These are phyloP conservation scores for Xerocomus nothofagi DNA, from an alignment of 1,284 basidiomycete genomes.

Conservation along the genomic window DNA sequence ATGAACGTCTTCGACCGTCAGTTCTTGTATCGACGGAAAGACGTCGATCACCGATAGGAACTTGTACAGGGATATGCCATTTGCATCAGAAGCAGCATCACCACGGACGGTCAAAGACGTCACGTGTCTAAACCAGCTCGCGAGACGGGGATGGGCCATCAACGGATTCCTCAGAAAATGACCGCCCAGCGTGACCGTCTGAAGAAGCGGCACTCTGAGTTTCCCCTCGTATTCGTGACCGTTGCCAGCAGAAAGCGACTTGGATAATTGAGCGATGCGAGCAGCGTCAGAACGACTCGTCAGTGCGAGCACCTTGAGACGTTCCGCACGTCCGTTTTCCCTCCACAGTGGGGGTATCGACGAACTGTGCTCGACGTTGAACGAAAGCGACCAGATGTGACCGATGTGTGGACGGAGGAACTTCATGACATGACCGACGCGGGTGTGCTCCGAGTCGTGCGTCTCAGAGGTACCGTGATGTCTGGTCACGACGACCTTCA, in stretches of 20 bases:
- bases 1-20: conserved; percentile 11
- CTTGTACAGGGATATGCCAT: conserved; percentile 4
- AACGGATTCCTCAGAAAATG: conserved; percentile 9
- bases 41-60: conserved; percentile 5
- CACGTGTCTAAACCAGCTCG: conserved; percentile 7
- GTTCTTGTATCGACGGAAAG: conserved; percentile 2
- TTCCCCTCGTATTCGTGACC: conserved; percentile 1
- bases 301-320: conserved; percentile 8
- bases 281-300: conserved; percentile 1
- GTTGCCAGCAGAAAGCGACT: neutral
- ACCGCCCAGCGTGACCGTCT: neutral
- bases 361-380: conserved; percentile 10
- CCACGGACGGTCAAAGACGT: conserved; percentile 13
- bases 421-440: neutral
- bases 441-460: conserved; percentile 5
- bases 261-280: neutral
- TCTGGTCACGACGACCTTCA: conserved; percentile 15
- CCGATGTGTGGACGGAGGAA: conserved; percentile 7
- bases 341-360: conserved; percentile 16
- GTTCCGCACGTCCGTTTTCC: conserved; percentile 6
- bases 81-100: neutral
- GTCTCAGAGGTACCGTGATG: neutral
- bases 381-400: conserved; percentile 15
- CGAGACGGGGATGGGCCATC: conserved; percentile 11
- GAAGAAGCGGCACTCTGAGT: conserved; percentile 7